Percentiles rank a stretch among this genome's conserved stretches.
Evolutionary conservation across 176 grass and related monocot genomes (phyloP).

Genomic region (Juncus effusus): DNA sequence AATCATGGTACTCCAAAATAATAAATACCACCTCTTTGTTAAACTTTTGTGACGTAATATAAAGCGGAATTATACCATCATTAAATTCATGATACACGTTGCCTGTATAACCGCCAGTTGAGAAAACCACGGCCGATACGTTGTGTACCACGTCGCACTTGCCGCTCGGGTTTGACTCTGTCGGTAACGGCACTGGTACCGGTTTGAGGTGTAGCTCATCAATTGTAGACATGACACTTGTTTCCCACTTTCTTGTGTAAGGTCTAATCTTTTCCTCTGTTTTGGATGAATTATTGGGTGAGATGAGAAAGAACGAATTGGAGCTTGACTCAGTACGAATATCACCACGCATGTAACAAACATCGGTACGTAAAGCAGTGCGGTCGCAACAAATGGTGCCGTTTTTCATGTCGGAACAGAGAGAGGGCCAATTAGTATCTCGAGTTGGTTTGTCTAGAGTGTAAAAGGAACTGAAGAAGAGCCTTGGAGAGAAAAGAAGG

Average conservation of each 20-base stretch:
- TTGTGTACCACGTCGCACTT: slow-evolving; percentile 49
- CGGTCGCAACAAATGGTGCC: slow-evolving; percentile 39
- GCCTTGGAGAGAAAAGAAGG: slow-evolving; percentile 33
- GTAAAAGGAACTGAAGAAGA: slow-evolving; percentile 32
- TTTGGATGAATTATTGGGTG: not conserved
- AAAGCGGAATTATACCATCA: slow-evolving; percentile 80
- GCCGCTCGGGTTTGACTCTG: not conserved
- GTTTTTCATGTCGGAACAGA: slow-evolving; percentile 24
- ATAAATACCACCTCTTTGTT: slow-evolving; percentile 55
- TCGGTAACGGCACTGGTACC: not conserved
- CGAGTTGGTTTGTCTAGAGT: not conserved
- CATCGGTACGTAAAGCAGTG: slow-evolving; percentile 29
- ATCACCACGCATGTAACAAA: slow-evolving; percentile 40
- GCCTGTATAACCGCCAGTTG: slow-evolving; percentile 78
- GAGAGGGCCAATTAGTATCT: slow-evolving; percentile 4
- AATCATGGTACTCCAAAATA: slow-evolving; percentile 72
- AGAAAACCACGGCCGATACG: slow-evolving; percentile 65
- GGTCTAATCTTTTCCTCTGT: slow-evolving; percentile 37
- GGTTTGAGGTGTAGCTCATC: slow-evolving; percentile 57
- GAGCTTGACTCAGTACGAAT: slow-evolving; percentile 20
- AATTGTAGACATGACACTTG: slow-evolving; percentile 66
- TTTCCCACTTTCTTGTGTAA: slow-evolving; percentile 82
- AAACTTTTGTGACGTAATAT: slow-evolving; percentile 58
- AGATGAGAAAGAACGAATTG: slow-evolving; percentile 23
- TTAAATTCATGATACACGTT: slow-evolving; percentile 96